Base-by-base conservation (phyloP, 768 basidiomycete genomes). In the Daedaleopsis sinensis region DNA sequence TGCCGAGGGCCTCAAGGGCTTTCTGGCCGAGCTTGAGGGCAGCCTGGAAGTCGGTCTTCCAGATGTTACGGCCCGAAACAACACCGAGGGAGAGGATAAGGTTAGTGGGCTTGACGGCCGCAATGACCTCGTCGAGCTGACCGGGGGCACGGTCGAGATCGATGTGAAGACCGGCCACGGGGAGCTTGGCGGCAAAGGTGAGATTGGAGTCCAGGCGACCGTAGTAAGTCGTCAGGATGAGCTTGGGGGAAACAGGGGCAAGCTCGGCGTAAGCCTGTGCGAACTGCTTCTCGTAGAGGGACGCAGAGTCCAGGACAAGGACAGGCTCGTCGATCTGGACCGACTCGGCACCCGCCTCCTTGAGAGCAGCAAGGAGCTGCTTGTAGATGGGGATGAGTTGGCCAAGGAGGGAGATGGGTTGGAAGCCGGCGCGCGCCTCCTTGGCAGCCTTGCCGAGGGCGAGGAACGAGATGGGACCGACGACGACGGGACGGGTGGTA, bases 1-100 rank as follows among this genome's bases (percentile, higher is more conserved):
- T 77, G 61, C 96, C 95, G 70, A 98, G 89, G 44, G 80, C 81
- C 55, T 88, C 86, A 69, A 97, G 80, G 50, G 93, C 95, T 76
- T 88, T 90, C 80, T 96, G 89, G 58, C 85, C 93, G 50, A 85
- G 78, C 74, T 89, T 88, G 78, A 95, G 84, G 59, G 93, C 89
- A 57, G 86, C 87, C 65, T 82, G 80, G 69, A 98, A 89, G 78
- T 98, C 96, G 64, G 87, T 90, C 87, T 98, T 99, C 97, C 97
- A 99, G 81, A 99, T 93, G 84, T 98, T 98, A 74, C 97, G 94
- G 57, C 97, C 97, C 48, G 97, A 98, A 65, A 99, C 92, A 63
- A 98, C 76, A 78, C 97, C 97, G 64, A 98, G 88, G 43, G 97
- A 98, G 55, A 99, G 84, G 65, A 89, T 72, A 64, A 94, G 83